Conservation (phyloP, 169 alveolate genomes). For the Neospora caninum region DNA sequence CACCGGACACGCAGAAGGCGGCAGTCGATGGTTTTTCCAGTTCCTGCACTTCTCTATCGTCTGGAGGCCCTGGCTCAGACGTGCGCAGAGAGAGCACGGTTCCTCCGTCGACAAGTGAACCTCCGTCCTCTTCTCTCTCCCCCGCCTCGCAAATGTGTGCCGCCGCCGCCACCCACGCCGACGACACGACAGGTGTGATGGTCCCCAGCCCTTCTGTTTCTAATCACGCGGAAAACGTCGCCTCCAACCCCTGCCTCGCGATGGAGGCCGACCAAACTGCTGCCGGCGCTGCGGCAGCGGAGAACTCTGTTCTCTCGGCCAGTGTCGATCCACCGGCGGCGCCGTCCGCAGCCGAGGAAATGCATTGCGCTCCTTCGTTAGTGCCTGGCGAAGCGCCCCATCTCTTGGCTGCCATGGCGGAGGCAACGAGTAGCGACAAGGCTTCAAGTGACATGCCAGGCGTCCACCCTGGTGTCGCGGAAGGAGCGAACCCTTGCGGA, state of each 20-base stretch:
- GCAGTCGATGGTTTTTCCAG: background rate
- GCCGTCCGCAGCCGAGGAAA: background rate
- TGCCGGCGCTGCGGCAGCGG: background rate
- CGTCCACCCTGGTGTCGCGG: background rate
- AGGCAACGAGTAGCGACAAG: background rate
- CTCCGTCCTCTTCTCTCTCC: conserved; percentile 14
- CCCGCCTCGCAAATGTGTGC: conserved; percentile 13
- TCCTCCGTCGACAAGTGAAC: background rate
- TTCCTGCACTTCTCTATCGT: background rate
- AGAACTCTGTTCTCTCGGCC: background rate
- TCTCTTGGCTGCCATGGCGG: background rate
- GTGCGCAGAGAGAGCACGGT: background rate
- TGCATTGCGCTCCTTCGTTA: too few relatives aligned
- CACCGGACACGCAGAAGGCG: background rate
- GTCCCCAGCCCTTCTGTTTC: background rate
- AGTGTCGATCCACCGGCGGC: background rate
- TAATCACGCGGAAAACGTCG: background rate
- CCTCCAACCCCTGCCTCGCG: background rate
- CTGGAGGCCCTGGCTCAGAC: background rate
- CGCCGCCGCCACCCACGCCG: background rate
- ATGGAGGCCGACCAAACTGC: background rate
- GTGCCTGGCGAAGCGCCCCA: background rate
- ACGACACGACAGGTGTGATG: background rate
- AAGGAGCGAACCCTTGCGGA: background rate
- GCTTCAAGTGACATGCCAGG: background rate